Base-by-base conservation (phyloP, 2,329 filamentous ascomycete species). In the Tolypocladium cylindrosporum region DNA sequence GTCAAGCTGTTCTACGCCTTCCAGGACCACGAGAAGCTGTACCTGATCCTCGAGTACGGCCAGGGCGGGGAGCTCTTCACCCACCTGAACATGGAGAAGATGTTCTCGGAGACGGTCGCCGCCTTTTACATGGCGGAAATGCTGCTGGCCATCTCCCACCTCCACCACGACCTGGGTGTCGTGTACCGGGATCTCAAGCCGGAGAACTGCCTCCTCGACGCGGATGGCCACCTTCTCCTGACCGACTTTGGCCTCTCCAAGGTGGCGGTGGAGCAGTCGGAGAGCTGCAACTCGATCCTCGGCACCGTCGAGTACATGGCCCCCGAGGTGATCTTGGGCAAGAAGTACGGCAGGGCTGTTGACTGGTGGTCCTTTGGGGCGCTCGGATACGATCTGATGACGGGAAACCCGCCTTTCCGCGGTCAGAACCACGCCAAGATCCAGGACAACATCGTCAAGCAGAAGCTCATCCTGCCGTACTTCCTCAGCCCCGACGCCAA, bases 101-200 rank as follows among this genome's bases (percentile, higher is more conserved):
- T 97, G 90, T 97, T 99, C 65, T 82, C 88, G 16, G 93, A 97
- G 74, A 81, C 89, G 19, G 88, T 88, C 2, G 89, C 93, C 0
- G 90, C 92, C 1, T 99, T 97, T 73, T 99, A 99, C 80, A 96
- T 97, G 90, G 95, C 91, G 0, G 92, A 99, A 75, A 95, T 99
- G 86, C 86, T 96, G 5, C 84, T 99, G 31, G 95, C 94, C 37
- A 83, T 99, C 53, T 90, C 93, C 42, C 92, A 99, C 72, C 82
- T 99, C 34, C 94, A 99, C 75, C 86, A 89, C 65, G 91, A 88
- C 62, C 85, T 97, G 27, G 93, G 94, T 19, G 92, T 99, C 55
- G 88, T 99, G 62, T 99, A 99, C 74, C 90, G 94, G 61, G 94
- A 99, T 69, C 80, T 99, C 59, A 99, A 99, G 78, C 94, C 94